Evolutionary conservation across 2,329 filamentous ascomycete species (phyloP), one percentile per base, ranked within the genome.

Genomic region (Fusarium sp.): DNA sequence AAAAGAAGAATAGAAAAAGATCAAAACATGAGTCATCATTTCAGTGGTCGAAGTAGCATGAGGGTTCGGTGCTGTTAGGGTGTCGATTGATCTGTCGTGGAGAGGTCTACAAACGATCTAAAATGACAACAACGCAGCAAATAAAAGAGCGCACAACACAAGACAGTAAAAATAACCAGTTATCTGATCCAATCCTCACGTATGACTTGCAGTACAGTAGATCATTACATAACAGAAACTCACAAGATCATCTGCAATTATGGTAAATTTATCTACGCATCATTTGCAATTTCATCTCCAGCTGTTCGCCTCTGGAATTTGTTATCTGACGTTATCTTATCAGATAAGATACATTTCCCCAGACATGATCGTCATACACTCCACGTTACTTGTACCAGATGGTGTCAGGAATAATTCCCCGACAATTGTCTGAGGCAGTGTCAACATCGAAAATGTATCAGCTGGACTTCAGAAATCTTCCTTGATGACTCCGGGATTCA

Each of bases 21-120:
- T 2, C 1, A 15, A 30, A 30, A 15, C 29, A 30, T 7, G 29
- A 18, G 30, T 16, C 30, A 16, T 16, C 4, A 32, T 16, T 32
- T 32, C 15, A 9, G 15, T 8, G 3, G 15, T 16, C 15, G 15
- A 8, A 9, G 8, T 5, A 9, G 2, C 29, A 15, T 11, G 11
- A 29, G 4, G 4, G 27, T 27, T 11, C 10, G 1, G 10, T 3
- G 27, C 10, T 27, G 27, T 11, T 11, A 11, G 10, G 4, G 3
- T 3, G 11, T 29, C 11, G 5, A 29, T 29, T 29, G 11, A 29
- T 4, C 5, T 14, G 11, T 11, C 11, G 4, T 29, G 12, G 27
- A 29, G 11, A 11, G 27, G 27, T 29, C 4, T 3, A 5, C 4
- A 1, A 11, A 6, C 2, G 27, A 6, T 1, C 3, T 10, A 11